These are phyloP conservation scores for Bifiguratus adelaidae DNA, from an alignment of 192 early-diverging fungal genomes.

Conservation along the genomic window DNA sequence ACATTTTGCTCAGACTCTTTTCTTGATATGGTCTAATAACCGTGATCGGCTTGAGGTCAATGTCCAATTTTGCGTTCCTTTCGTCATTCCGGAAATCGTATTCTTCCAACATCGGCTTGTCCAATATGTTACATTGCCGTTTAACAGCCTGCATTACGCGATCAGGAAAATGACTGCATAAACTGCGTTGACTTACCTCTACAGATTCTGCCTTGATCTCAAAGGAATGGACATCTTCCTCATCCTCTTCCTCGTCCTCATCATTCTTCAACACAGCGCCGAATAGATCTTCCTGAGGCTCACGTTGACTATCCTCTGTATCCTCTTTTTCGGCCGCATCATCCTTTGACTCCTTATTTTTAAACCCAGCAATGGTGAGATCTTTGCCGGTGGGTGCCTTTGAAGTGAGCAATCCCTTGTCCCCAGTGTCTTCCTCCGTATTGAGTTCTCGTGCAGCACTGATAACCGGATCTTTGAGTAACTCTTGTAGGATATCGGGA, in stretches of 20 bases:
- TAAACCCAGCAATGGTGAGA: constrained; percentile 49
- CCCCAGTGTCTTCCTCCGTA: constrained; percentile 24
- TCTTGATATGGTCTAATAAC: constrained; percentile 85
- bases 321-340: constrained; percentile 9
- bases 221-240: constrained; percentile 67
- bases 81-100: constrained; percentile 91
- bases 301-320: constrained; percentile 9
- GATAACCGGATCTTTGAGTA: constrained; percentile 73
- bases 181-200: constrained; percentile 27
- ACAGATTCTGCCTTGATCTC: constrained; percentile 57
- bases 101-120: constrained; percentile 93
- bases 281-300: constrained; percentile 27
- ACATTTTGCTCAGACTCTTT: constrained; percentile 94
- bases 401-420: constrained; percentile 31
- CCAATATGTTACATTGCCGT: constrained; percentile 80
- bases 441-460: constrained; percentile 45
- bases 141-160: constrained; percentile 47
- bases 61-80: constrained; percentile 39
- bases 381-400: constrained; percentile 57
- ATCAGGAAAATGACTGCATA: background rate
- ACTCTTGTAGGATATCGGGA: constrained; percentile 63
- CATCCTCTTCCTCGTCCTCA: constrained; percentile 64
- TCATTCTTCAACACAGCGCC: constrained; percentile 31
- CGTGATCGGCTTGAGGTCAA: constrained; percentile 93
- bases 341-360: constrained; percentile 23